Base-by-base conservation (phyloP, 345 rosid species). In the Litchi chinensis region DNA sequence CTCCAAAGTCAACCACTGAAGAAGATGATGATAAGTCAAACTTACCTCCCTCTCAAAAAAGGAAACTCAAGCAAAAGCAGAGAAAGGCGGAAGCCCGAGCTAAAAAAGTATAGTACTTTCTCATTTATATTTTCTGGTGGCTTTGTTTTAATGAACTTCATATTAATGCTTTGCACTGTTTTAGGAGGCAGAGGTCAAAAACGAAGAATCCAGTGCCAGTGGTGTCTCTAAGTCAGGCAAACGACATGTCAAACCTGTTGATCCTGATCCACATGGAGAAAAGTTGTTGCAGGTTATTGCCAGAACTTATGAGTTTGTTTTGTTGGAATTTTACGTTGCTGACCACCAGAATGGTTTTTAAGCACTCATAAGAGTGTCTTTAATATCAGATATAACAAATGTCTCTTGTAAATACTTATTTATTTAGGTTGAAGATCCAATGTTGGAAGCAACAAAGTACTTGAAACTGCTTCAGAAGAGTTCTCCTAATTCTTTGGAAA, bases 41-140 rank as follows among this genome's bases (percentile, higher is more conserved):
- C 88, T 78, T 94, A 86, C 91, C 85, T 76, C 95, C 97, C 74
- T 89, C 98, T 71, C 98, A 94, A 85, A 97, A 92, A 81, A 97
- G 92, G 94, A 97, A 97, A 86, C 77, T 92, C 83, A 92, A 89
- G 88, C 91, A 88, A 76, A 97, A 94, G 82, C 98, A 93, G 84
- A 91, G 90, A 71, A 97, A 94, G 85, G 97, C 98, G 57, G 98
- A 94, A 89, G 97, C 97, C 77, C 91, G 98, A 77, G 98, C 98
- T 76, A 97, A 93, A 93, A 97, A 92, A 86, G 98, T 93, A 80
- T 70, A 87, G 60, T 70, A 41, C 44, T 63, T 76, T 72, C 57
- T 72, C 77, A 46, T 44, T 22, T 22, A 2, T 73, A 59, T 66
- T 43, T 73, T 81, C 40, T 66, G 8, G 18, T 72, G 15, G 70